Conservation (phyloP, 805 yeast species). For the Zygosaccharomyces gambellarensis region DNA sequence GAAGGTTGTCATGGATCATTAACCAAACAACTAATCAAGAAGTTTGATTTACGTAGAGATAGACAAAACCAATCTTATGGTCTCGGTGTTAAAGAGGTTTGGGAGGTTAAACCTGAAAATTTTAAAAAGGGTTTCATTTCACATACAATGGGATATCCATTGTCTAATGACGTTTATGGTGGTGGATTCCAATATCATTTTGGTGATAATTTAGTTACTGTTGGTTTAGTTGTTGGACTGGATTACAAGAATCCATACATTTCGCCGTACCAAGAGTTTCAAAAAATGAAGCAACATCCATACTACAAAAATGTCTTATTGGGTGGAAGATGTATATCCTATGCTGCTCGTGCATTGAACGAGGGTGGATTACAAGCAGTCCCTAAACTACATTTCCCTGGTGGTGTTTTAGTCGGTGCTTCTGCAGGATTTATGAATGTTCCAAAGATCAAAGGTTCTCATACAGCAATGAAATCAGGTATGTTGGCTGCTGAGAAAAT, state of each 20-base stretch:
- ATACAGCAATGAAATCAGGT: slow-evolving; percentile 95
- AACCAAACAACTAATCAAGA: slow-evolving; percentile 67
- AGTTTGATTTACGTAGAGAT: slow-evolving; percentile 61
- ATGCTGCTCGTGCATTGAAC: slow-evolving; percentile 93
- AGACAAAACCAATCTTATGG: slow-evolving; percentile 87
- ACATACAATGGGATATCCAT: slow-evolving; percentile 88
- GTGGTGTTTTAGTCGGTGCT: slow-evolving; percentile 93
- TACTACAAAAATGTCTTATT: slow-evolving; percentile 65
- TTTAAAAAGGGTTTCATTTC: slow-evolving; percentile 76
- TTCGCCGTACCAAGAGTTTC: slow-evolving; percentile 95
- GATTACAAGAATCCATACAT: slow-evolving; percentile 94
- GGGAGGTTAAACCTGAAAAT: slow-evolving; percentile 86
- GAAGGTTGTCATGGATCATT: slow-evolving; percentile 99
- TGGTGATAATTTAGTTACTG: slow-evolving; percentile 85
- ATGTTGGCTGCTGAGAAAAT: slow-evolving; percentile 89
- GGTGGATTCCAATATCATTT: slow-evolving; percentile 98
- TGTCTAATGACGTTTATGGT: slow-evolving; percentile 71
- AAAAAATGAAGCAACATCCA: slow-evolving; percentile 89
- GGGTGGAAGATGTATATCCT: slow-evolving; percentile 90
- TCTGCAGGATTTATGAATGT: slow-evolving; percentile 96
- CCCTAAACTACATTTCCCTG: slow-evolving; percentile 89
- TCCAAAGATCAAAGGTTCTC: slow-evolving; percentile 96
- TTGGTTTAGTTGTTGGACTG: slow-evolving; percentile 91
- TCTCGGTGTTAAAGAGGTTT: slow-evolving; percentile 90
- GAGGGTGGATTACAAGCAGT: slow-evolving; percentile 96